Evolutionary conservation across 495 filamentous ascomycete species (phyloP).

Genomic region (Apodospora peruviana): DNA sequence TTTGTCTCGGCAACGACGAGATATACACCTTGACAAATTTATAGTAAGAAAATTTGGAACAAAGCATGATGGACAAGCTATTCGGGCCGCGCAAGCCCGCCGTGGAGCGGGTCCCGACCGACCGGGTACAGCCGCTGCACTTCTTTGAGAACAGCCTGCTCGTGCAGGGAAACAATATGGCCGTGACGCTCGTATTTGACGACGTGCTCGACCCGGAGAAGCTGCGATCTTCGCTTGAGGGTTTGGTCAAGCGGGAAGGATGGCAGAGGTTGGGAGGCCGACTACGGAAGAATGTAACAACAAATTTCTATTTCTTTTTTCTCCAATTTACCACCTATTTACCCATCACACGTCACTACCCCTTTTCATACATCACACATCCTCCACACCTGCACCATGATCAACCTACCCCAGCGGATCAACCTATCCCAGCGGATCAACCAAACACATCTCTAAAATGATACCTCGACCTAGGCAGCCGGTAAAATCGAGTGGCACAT

Average conservation of each 20-base stretch:
- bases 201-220: constrained; percentile 40
- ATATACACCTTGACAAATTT: too few species aligned
- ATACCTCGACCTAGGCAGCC: too few species aligned
- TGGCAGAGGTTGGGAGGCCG: constrained; percentile 40
- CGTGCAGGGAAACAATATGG: constrained; percentile 29
- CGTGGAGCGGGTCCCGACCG: constrained; percentile 19
- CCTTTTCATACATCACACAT: neutral
- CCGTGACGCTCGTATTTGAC: constrained; percentile 39
- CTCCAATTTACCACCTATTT: neutral
- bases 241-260: constrained; percentile 25
- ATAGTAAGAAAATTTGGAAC: too few species aligned
- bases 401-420: too few species aligned
- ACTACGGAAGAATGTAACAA: constrained; percentile 26
- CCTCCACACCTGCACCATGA: too few species aligned
- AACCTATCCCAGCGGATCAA: too few species aligned
- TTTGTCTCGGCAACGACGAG: too few species aligned
- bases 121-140: constrained; percentile 33
- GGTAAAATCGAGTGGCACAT: constrained; percentile 40
- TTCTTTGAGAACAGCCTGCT: constrained; percentile 33
- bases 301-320: neutral
- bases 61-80: constrained; percentile 10
- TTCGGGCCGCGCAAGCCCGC: constrained; percentile 12
- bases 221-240: constrained; percentile 26
- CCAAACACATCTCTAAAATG: too few species aligned
- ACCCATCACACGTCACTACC: neutral